Conservation (phyloP, 1,284 basidiomycete genomes). For the Kwoniella shivajii region DNA sequence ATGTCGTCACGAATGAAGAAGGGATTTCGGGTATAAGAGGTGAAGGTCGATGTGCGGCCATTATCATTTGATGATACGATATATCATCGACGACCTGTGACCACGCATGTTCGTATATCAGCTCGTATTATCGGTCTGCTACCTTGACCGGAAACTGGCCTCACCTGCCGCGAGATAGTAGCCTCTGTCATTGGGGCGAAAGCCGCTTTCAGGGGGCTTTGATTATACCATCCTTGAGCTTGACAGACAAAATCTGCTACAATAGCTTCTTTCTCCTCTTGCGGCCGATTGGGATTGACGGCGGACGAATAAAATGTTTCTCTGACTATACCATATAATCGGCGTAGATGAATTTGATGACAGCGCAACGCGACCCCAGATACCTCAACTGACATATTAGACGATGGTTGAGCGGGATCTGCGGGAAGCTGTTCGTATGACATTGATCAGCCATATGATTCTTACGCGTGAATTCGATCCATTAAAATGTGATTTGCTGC, state of each 20-base stretch:
- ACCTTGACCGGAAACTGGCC: neutral
- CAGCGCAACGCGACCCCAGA: neutral
- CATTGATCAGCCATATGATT: too few species aligned
- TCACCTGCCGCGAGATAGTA: conserved; percentile 10
- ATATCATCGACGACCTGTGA: conserved; percentile 12
- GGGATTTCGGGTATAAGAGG: conserved; percentile 12
- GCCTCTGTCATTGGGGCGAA: conserved; percentile 13
- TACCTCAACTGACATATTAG: neutral
- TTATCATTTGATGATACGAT: conserved; percentile 15
- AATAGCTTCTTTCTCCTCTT: conserved; percentile 7
- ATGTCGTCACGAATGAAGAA: conserved; percentile 6
- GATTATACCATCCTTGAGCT: conserved; percentile 11
- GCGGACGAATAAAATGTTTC: conserved; percentile 8
- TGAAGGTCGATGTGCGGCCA: conserved; percentile 14
- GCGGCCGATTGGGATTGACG: neutral
- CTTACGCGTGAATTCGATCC: neutral
- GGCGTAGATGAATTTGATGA: conserved; percentile 3
- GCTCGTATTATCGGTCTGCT: neutral
- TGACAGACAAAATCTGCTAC: conserved; percentile 2
- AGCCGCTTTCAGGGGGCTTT: conserved; percentile 7
- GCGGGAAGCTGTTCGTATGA: neutral
- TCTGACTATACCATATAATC: conserved; percentile 8
- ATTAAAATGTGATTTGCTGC: neutral
- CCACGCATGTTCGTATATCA: neutral
- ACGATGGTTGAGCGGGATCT: neutral